Evolutionary conservation across 1,284 basidiomycete genomes (phyloP).

Genomic region (Ceraceosorus guamensis): DNA sequence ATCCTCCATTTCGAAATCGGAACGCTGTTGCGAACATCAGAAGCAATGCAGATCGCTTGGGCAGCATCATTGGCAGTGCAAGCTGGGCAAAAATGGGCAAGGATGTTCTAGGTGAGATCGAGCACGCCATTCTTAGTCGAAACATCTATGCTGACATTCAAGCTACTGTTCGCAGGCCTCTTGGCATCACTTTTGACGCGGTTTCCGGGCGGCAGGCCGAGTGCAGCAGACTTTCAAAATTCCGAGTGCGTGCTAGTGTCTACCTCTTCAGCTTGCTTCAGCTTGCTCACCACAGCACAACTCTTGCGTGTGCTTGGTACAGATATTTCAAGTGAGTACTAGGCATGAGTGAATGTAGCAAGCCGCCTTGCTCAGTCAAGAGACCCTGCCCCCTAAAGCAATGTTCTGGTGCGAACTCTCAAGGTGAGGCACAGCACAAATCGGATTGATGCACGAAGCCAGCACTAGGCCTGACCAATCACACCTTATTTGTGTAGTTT

Average conservation of each 20-base stretch:
- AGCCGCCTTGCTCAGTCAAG: no score
- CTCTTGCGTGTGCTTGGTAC: no score
- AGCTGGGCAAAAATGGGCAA: slow-evolving; percentile 30
- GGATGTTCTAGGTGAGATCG: slow-evolving; percentile 29
- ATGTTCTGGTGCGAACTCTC: slow-evolving; percentile 89
- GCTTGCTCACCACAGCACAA: no score
- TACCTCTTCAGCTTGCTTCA: no score
- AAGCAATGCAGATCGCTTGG: slow-evolving; percentile 61
- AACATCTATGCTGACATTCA: background rate
- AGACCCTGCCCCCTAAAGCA: no score
- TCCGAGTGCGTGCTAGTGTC: no score
- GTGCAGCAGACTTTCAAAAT: slow-evolving; percentile 68
- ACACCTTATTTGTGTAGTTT: no score
- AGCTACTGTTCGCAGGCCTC: slow-evolving; percentile 11
- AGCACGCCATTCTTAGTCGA: background rate
- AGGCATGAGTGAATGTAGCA: no score
- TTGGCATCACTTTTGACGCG: slow-evolving; percentile 55
- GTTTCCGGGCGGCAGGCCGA: slow-evolving; percentile 64
- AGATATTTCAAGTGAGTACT: no score
- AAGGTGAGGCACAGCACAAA: no score
- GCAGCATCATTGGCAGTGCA: slow-evolving; percentile 16
- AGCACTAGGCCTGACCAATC: no score
- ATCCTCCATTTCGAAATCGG: slow-evolving; percentile 78
- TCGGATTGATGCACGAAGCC: no score
- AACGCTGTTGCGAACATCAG: slow-evolving; percentile 72